These are phyloP conservation scores for Candida piceae DNA, from an alignment of 805 yeast genomes.

Conservation along the genomic window DNA sequence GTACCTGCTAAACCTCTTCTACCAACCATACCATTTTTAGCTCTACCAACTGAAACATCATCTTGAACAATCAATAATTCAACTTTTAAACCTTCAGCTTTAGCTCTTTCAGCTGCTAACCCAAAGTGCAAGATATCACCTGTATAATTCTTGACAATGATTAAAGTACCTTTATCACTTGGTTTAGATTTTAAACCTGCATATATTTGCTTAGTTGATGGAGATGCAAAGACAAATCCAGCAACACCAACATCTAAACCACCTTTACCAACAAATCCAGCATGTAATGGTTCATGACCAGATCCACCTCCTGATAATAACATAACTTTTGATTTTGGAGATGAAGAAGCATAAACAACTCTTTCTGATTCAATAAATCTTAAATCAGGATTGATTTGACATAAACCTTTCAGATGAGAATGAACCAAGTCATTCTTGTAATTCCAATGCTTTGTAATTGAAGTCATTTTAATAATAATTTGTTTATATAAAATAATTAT, in stretches of 20 bases:
- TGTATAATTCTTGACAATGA: slow-evolving; percentile 87
- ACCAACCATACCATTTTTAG: slow-evolving; percentile 87
- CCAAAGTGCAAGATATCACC: slow-evolving; percentile 95
- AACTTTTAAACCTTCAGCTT: slow-evolving; percentile 65
- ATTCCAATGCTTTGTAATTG: slow-evolving; percentile 41
- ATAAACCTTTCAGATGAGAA: slow-evolving; percentile 48
- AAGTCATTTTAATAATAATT: slow-evolving; percentile 2
- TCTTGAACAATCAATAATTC: slow-evolving; percentile 80
- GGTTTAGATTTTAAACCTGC: slow-evolving; percentile 60
- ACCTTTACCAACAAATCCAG: slow-evolving; percentile 85
- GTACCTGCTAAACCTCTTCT: slow-evolving; percentile 95
- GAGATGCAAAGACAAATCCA: slow-evolving; percentile 92
- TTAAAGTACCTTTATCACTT: slow-evolving; percentile 58
- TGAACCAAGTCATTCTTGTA: slow-evolving; percentile 43
- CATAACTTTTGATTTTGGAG: slow-evolving; percentile 50
- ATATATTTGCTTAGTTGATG: slow-evolving; percentile 75
- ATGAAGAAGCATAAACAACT: slow-evolving; percentile 40
- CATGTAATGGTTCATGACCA: slow-evolving; percentile 94
- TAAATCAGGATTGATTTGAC: slow-evolving; percentile 49
- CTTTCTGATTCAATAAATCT: slow-evolving; percentile 50
- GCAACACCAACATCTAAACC: slow-evolving; percentile 82
- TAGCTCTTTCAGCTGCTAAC: slow-evolving; percentile 83
- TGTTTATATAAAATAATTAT: too few relatives aligned
- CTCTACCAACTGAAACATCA: slow-evolving; percentile 91
- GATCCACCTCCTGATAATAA: slow-evolving; percentile 90